These are phyloP conservation scores for Drechmeria coniospora DNA, from an alignment of 2,329 filamentous ascomycete species.

Conservation along the genomic window DNA sequence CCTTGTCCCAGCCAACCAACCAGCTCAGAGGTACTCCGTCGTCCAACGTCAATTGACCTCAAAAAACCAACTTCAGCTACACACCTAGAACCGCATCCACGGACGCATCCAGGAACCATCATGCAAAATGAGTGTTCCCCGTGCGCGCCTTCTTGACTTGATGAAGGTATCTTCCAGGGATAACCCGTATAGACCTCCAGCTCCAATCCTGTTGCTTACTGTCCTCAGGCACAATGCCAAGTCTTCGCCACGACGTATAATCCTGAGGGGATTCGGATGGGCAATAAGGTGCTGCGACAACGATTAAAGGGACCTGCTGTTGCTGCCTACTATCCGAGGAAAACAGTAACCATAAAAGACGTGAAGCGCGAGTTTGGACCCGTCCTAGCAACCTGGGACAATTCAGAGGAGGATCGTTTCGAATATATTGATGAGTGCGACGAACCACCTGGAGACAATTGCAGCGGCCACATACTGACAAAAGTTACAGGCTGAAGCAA, in stretches of 20 bases:
- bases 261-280: constrained; percentile 63
- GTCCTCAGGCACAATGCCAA: constrained; percentile 62
- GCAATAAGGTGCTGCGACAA: constrained; percentile 85
- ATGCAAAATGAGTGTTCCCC: constrained; percentile 45
- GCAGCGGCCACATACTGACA: constrained; percentile 13
- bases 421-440: constrained; percentile 55
- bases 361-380: constrained; percentile 54
- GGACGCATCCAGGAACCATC: constrained; percentile 9
- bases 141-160: constrained; percentile 50
- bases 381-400: constrained; percentile 53
- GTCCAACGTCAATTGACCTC: constrained; percentile 13
- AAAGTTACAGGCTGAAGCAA: constrained; percentile 43
- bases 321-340: constrained; percentile 77
- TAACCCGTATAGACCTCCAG: not conserved
- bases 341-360: constrained; percentile 54
- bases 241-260: constrained; percentile 90
- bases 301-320: constrained; percentile 71
- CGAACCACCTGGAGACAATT: not conserved
- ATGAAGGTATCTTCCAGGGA: constrained; percentile 54
- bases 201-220: constrained; percentile 14
- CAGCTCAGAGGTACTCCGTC: no score
- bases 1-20: no score
- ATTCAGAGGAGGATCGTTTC: constrained; percentile 63
- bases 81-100: constrained; percentile 4
- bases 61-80: no score